Percentiles rank a stretch among this genome's conserved stretches.
These are phyloP conservation scores for Candida odintsovae DNA, from an alignment of 805 yeast species.

Conservation along the genomic window DNA sequence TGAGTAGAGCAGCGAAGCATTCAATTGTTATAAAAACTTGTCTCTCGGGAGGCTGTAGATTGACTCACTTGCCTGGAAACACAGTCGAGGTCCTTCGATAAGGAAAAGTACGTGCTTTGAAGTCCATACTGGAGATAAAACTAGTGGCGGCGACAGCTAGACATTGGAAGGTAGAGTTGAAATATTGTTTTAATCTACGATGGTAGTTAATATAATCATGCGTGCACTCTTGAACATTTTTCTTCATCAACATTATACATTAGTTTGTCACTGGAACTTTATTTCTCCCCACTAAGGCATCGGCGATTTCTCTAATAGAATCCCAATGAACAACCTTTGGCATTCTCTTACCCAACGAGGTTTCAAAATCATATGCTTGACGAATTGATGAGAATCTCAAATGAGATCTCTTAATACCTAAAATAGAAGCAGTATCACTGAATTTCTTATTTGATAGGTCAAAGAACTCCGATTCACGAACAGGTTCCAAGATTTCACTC, in stretches of 20 bases:
- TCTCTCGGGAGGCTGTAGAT: too few relatives aligned
- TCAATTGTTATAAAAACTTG: too few relatives aligned
- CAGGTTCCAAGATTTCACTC: constrained; percentile 34
- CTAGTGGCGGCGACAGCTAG: too few relatives aligned
- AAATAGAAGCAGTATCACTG: constrained; percentile 63
- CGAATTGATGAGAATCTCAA: constrained; percentile 69
- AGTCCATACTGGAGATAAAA: too few relatives aligned
- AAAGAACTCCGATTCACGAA: constrained; percentile 39
- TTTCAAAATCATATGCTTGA: constrained; percentile 79
- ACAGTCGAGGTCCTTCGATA: too few relatives aligned
- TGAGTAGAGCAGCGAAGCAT: too few relatives aligned
- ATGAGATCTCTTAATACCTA: constrained; percentile 78
- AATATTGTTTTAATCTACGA: too few relatives aligned
- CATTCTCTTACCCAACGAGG: constrained; percentile 75
- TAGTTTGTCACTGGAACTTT: constrained; percentile 8
- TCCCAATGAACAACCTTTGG: constrained; percentile 88
- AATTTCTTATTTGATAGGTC: constrained; percentile 32
- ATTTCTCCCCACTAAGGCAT: constrained; percentile 72
- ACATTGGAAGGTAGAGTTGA: too few relatives aligned
- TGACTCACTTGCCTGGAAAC: too few relatives aligned
- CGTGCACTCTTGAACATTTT: not conserved
- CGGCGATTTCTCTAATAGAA: constrained; percentile 67
- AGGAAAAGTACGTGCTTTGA: too few relatives aligned
- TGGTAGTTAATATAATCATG: not conserved
- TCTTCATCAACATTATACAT: not conserved